Evolutionary conservation across 305 asterid species (phyloP), one percentile per base, ranked within the genome.

Genomic region (Withania somnifera): DNA sequence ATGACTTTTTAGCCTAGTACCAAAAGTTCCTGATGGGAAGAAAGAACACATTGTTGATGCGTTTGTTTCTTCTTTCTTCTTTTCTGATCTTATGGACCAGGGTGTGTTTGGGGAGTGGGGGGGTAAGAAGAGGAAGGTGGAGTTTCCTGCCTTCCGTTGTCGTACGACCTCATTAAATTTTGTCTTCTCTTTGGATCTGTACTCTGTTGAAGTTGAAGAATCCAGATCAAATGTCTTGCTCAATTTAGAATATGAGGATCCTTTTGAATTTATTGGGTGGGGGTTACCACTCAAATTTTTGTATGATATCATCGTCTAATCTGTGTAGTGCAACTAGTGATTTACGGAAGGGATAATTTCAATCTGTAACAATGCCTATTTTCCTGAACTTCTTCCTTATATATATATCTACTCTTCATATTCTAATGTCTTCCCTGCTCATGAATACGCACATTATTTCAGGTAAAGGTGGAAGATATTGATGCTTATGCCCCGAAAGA

Each of bases 391-490:
- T 24, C 26, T 50, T 50, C 61, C 80, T 28, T 50, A 45, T 77
- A 34, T 50, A 45, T 77, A 34, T 45, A 22, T 26, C 17, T n/a
- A 6, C 52, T 42, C 14, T 50, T 63, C 56, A 19, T 63, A 38
- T 57, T 50, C 36, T 40, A 26, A 50, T 75, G 32, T 75, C 80
- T 50, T 26, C 80, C 45, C 11, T 20, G 11, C 78, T 69, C 36
- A 69, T 20, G 40, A 38, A 3, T 69, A 20, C 36, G 28, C 79
- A 28, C 26, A 22, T 73, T 80, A 36, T 38, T 69, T 82, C 87
- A 96, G 98, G 97, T 97, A 82, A 97, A 94, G 92, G 94, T 88
- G 60, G 99, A 97, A 92, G 98, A 97, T 83, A 97, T 97, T 77
- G 99, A 97, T 85, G 89, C 96, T 83, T 97, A 94, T 89, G 92